Evolutionary conservation across 2,329 filamentous ascomycete species (phyloP).

Genomic region (Plectosphaerella plurivora): DNA sequence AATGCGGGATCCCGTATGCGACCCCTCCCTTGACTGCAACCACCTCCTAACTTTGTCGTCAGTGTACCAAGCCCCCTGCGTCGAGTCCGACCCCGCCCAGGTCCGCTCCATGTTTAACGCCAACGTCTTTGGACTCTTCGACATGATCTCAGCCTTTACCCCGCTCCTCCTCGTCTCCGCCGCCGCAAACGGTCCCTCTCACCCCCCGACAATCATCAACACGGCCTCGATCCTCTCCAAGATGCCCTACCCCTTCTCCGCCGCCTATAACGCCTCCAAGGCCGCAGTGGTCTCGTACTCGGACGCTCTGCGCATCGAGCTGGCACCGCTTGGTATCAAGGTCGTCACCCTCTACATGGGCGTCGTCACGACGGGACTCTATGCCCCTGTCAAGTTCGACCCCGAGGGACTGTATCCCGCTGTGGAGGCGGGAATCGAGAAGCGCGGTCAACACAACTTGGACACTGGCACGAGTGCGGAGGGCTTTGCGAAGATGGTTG

Average conservation of each 20-base stretch:
- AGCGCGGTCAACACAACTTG: background rate
- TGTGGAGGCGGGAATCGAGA: background rate
- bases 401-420: slow-evolving; percentile 5
- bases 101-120: slow-evolving; percentile 27
- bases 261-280: slow-evolving; percentile 37
- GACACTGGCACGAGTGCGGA: background rate
- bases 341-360: slow-evolving; percentile 28
- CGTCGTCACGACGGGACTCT: slow-evolving; percentile 4
- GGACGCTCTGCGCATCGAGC: slow-evolving; percentile 27
- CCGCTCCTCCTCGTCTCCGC: slow-evolving; percentile 27
- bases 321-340: slow-evolving; percentile 30
- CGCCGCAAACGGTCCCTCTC: slow-evolving; percentile 17
- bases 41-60: background rate
- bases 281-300: slow-evolving; percentile 34
- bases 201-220: slow-evolving; percentile 24
- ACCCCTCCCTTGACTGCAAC: background rate
- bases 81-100: slow-evolving; percentile 14
- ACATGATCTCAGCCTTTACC: slow-evolving; percentile 31
- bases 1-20: slow-evolving; percentile 30
- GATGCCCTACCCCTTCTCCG: slow-evolving; percentile 27
- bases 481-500: slow-evolving; percentile 2
- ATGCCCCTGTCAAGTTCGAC: background rate
- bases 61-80: slow-evolving; percentile 13
- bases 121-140: slow-evolving; percentile 32
- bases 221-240: slow-evolving; percentile 30